A percentile compares a stretch with the other conserved stretches of the same genome.
These are phyloP conservation scores for Dothiorella sarmentorum DNA, from an alignment of 2,329 filamentous ascomycete species.

Conservation along the genomic window DNA sequence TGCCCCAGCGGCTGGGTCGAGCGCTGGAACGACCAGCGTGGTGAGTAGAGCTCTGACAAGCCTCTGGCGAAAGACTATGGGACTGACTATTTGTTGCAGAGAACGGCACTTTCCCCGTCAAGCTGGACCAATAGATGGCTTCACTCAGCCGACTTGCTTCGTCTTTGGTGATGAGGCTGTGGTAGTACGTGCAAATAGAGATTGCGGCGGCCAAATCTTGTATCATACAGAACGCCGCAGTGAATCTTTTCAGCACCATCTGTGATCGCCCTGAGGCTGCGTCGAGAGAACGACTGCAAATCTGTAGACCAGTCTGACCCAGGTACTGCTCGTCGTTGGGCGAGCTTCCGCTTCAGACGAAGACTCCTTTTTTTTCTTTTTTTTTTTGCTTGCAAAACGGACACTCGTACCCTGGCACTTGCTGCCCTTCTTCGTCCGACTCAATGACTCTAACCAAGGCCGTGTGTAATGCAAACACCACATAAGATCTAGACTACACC, in stretches of 20 bases:
- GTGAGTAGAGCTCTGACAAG: conserved; percentile 50
- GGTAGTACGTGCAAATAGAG: conserved; percentile 11
- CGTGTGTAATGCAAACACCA: no score
- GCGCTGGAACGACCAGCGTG: conserved; percentile 97
- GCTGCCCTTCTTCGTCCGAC: no score
- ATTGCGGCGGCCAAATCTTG: conserved; percentile 10
- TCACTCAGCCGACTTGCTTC: not conserved
- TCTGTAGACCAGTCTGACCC: no score
- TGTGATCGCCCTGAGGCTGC: not conserved
- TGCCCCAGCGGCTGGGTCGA: conserved; percentile 93
- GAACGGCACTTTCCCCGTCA: conserved; percentile 21
- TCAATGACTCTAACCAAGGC: no score
- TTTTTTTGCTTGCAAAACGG: no score
- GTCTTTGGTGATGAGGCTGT: conserved; percentile 6
- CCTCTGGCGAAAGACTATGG: not conserved
- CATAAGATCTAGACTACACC: no score
- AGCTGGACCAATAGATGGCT: conserved; percentile 20
- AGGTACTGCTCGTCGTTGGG: no score
- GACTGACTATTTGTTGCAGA: conserved; percentile 15
- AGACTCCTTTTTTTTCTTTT: no score
- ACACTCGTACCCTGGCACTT: no score
- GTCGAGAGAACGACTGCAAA: no score
- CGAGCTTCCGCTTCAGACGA: no score
- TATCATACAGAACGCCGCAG: conserved; percentile 12
- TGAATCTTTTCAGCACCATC: not conserved